Base-by-base conservation (phyloP, 2,329 filamentous ascomycete species). In the Colletotrichum cordylinicola region DNA sequence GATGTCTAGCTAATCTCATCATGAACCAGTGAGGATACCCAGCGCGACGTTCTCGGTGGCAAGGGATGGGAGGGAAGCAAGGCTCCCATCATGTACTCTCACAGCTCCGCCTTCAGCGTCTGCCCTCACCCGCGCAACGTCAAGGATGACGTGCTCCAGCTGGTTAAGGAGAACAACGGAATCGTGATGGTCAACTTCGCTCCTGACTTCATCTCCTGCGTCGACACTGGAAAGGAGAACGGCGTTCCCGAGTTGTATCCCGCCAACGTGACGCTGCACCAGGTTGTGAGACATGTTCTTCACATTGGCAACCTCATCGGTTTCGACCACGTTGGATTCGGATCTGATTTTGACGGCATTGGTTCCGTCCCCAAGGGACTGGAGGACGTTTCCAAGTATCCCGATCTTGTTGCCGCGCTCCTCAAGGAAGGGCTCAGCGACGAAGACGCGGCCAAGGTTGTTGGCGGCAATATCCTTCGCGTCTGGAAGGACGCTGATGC, bases 61-160 rank as follows among this genome's bases (percentile, higher is more conserved):
- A 86, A 88, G 27, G 87, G 88, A 24, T 96, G 94, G 94, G 83
- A 86, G 7, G 94, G 95, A 8, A 96, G 94, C 81, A 87, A 89
- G 72, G 96, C 96, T 1, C 96, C 96, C 0, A 90, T 97, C 7
- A 97, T 98, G 74, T 98, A 95, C 88, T 95, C 93, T 74, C 96
- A 98, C 83, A 97, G 94, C 79, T 96, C 94, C 7, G 95, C 94
- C 2, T 93, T 94, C 80, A 89, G 91, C 2, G 82, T 98, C 27
- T 98, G 96, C 82, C 95, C 95, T 9, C 96, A 98, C 84, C 95
- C 96, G 12, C 91, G 96, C 39, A 98, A 98, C 80, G 96, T 98
- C 9, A 94, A 95, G 2, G 96, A 98, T 78, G 91, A 96, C 72
- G 92, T 98, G 16, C 87, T 98, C 9, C 86, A 93, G 52, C 87